A percentile compares a stretch with the other conserved stretches of the same genome.
Evolutionary conservation across 2,329 filamentous ascomycete species (phyloP).

Genomic region (Monosporascus ibericus): DNA sequence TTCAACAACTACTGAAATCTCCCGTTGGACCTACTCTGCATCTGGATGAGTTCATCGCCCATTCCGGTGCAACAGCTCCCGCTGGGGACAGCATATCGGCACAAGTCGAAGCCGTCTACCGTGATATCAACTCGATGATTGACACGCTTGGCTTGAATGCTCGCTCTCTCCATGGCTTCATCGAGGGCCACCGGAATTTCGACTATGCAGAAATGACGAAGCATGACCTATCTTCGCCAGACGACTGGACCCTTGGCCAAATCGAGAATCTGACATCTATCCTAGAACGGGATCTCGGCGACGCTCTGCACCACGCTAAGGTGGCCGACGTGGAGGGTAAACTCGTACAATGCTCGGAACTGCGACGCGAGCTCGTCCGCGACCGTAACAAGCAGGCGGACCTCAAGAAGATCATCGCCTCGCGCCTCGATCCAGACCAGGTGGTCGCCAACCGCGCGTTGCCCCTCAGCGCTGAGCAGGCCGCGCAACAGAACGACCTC

Average conservation of each 20-base stretch:
- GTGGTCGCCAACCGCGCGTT: constrained; percentile 59
- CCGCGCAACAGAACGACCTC: constrained; percentile 76
- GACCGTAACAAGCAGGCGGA: constrained; percentile 73
- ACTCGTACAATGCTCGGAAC: constrained; percentile 59
- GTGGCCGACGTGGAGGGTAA: constrained; percentile 64
- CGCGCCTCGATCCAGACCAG: constrained; percentile 62
- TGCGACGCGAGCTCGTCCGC: constrained; percentile 64
- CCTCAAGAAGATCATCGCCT: constrained; percentile 67
- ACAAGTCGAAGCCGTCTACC: constrained; percentile 63
- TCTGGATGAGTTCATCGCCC: constrained; percentile 63
- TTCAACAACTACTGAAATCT: constrained; percentile 57
- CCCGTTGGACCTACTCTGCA: constrained; percentile 54
- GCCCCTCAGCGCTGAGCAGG: constrained; percentile 78
- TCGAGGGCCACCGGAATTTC: constrained; percentile 59
- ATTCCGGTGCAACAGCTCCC: constrained; percentile 46
- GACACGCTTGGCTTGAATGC: constrained; percentile 84
- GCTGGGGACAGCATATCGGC: constrained; percentile 53
- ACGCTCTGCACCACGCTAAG: constrained; percentile 59
- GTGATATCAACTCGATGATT: constrained; percentile 89
- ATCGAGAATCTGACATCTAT: constrained; percentile 62
- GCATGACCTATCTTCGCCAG: constrained; percentile 61
- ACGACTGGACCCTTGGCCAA: constrained; percentile 72
- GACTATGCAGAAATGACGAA: constrained; percentile 49
- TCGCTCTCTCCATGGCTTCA: constrained; percentile 57
- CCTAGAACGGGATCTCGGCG: constrained; percentile 57